A percentile compares a stretch with the other conserved stretches of the same genome.
phyloP scores from a whole-genome alignment of 164 flowering plant species.

The Tetracentron sinense region DNA sequence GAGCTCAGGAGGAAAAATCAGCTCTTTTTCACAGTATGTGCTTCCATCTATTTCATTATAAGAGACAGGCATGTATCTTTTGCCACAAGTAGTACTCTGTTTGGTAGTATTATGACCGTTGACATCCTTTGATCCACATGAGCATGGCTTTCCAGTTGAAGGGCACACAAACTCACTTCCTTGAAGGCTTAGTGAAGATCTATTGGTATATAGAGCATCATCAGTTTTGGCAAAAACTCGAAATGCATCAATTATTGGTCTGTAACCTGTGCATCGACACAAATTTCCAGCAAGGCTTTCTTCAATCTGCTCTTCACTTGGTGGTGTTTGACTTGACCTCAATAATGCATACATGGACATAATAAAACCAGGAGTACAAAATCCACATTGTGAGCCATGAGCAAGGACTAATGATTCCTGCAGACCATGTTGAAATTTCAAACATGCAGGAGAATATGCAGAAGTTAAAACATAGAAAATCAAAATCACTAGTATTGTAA shows the following conservation, averaged over 20 bases:
- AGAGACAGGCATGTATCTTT: slow-evolving; percentile 35
- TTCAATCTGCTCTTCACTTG: slow-evolving; percentile 86
- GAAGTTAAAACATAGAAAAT: too few relatives aligned
- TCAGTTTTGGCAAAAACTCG: slow-evolving; percentile 89
- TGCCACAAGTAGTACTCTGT: slow-evolving; percentile 14
- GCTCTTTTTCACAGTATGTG: slow-evolving; percentile 67
- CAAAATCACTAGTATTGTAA: too few relatives aligned
- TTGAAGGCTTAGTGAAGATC: slow-evolving; percentile 30
- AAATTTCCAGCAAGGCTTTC: slow-evolving; percentile 92
- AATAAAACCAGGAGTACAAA: slow-evolving; percentile 95
- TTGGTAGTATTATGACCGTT: slow-evolving; percentile 12
- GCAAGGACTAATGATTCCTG: slow-evolving; percentile 77
- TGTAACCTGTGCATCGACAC: slow-evolving; percentile 98
- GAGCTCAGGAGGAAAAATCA: slow-evolving; percentile 95
- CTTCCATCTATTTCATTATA: slow-evolving; percentile 76
- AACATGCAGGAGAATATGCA: too few relatives aligned
- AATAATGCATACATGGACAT: slow-evolving; percentile 96
- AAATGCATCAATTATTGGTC: slow-evolving; percentile 94
- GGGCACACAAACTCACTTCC: slow-evolving; percentile 67
- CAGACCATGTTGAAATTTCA: slow-evolving; percentile 14
- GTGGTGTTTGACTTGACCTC: slow-evolving; percentile 64
- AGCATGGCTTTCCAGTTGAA: slow-evolving; percentile 90
- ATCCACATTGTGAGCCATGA: slow-evolving; percentile 99
- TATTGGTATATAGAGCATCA: slow-evolving; percentile 52
- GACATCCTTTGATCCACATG: slow-evolving; percentile 49